Evolutionary conservation across 768 basidiomycete species (phyloP), one percentile per base, ranked within the genome.

Genomic region (Pilatotrama ljubarskyi): DNA sequence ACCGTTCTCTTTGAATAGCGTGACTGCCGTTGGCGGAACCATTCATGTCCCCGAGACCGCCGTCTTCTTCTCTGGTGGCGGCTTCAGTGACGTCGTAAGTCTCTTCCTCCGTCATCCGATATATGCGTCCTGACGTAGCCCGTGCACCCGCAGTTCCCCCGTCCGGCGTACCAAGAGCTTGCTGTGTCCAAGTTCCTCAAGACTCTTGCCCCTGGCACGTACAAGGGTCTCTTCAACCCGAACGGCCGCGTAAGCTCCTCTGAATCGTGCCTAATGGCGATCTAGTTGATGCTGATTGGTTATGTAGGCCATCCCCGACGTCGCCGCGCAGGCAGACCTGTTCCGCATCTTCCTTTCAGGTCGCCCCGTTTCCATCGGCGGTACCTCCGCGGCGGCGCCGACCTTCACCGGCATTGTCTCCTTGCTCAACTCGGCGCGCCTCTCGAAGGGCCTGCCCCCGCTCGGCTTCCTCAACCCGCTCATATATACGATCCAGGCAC

Each of bases 11-110:
- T 22, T 22, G 44, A 15, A 7, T 22, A 90, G 88, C 62, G 85
- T 90, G 18, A 92, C 90, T 3, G 62, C 85, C 2, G 88, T 92
- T 2, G 90, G 90, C 7, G 90, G 83, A 9, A 90, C 89, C 1
- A 71, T 70, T 22, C 57, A 64, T 40, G 72, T 87, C 50, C 88
- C 86, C 0, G 89, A 91, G 69, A 76, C 76, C 14, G 84, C 83
- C 0, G 81, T 79, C 0, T 69, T 52, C 62, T 86, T 89, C 75
- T 88, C 86, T 13, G 86, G 87, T 1, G 89, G 89, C 36, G 88
- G 89, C 2, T 91, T 90, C 74, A 88, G 87, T 68, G 77, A 87
- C 62, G 82, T 83, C 52, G 86, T 87, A 13, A 63, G 80, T 76
- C 15, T 13, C 9, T 20, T 18, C 37, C 20, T 5, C 18, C 5